Conservation (phyloP, 2,329 filamentous ascomycete genomes). For the Neocucurbitaria cava region DNA sequence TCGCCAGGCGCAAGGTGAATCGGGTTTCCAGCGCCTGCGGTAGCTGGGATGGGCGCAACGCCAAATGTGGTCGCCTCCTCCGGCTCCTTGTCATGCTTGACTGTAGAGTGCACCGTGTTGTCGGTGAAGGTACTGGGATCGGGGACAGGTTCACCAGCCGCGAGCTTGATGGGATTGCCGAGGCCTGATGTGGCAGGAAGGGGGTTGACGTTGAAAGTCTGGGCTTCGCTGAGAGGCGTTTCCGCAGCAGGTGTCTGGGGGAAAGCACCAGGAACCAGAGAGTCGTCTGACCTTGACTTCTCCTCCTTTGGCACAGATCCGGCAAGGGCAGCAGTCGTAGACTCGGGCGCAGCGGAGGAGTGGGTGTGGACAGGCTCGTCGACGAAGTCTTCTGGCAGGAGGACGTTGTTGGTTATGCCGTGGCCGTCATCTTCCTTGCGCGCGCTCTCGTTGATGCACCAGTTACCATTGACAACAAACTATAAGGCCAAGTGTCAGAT, state of each 20-base stretch:
- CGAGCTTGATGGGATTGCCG: conserved; percentile 81
- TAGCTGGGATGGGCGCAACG: conserved; percentile 66
- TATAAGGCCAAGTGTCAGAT: conserved; percentile 51
- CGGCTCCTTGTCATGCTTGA: conserved; percentile 43
- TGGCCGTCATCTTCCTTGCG: conserved; percentile 82
- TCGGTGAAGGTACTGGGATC: conserved; percentile 67
- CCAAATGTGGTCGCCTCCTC: conserved; percentile 54
- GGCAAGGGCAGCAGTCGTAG: conserved; percentile 75
- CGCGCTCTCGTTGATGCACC: conserved; percentile 81
- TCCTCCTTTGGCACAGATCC: conserved; percentile 69
- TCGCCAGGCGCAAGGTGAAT: conserved; percentile 81
- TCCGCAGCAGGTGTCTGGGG: conserved; percentile 75
- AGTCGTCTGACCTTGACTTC: conserved; percentile 36
- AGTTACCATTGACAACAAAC: conserved; percentile 95
- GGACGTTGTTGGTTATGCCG: conserved; percentile 92
- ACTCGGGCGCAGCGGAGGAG: conserved; percentile 72
- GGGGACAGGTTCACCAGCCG: conserved; percentile 82
- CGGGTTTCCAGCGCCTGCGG: conserved; percentile 73
- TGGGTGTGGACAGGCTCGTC: conserved; percentile 61
- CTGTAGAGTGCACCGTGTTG: conserved; percentile 73
- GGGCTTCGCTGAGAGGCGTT: conserved; percentile 51
- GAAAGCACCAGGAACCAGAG: conserved; percentile 67
- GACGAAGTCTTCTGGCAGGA: conserved; percentile 74
- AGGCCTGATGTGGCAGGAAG: conserved; percentile 64
- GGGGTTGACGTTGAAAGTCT: conserved; percentile 63